Conservation (phyloP, 768 basidiomycete species). For the Macrolepiota albuminosa region DNA sequence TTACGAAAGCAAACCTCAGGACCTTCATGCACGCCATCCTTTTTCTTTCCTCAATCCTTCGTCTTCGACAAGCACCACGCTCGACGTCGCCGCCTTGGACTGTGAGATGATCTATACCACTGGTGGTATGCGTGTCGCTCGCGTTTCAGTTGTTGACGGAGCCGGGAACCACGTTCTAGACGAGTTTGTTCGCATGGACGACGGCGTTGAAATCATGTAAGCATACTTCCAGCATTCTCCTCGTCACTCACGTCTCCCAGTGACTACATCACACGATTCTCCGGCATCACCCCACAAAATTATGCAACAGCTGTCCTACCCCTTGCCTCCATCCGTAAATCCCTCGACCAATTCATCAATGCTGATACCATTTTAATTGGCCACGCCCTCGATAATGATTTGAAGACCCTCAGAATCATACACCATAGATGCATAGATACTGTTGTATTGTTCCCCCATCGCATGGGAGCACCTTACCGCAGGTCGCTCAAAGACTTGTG, state of each 20-base stretch:
- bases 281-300: slow-evolving; percentile 63
- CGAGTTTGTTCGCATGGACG: slow-evolving; percentile 75
- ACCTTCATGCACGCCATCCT: slow-evolving; percentile 69
- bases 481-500: slow-evolving; percentile 81
- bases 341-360: slow-evolving; percentile 69
- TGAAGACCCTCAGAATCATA: slow-evolving; percentile 84
- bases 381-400: slow-evolving; percentile 89
- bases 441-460: slow-evolving; percentile 80
- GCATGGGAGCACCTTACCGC: slow-evolving; percentile 66
- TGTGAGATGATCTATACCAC: slow-evolving; percentile 98
- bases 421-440: slow-evolving; percentile 89
- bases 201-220: slow-evolving; percentile 74
- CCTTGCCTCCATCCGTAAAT: slow-evolving; percentile 59
- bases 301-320: slow-evolving; percentile 61
- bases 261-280: slow-evolving; percentile 91
- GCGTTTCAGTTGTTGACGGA: slow-evolving; percentile 86
- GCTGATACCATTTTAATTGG: slow-evolving; percentile 85
- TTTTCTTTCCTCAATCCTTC: slow-evolving; percentile 50
- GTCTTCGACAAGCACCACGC: slow-evolving; percentile 22
- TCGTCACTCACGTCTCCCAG: slow-evolving; percentile 31
- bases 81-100: slow-evolving; percentile 86
- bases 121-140: slow-evolving; percentile 84
- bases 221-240: slow-evolving; percentile 37
- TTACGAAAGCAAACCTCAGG: slow-evolving; percentile 62
- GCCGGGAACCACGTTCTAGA: slow-evolving; percentile 74